Base-by-base conservation (phyloP, 2,329 filamentous ascomycete genomes). In the Emericellopsis cladophorae region DNA sequence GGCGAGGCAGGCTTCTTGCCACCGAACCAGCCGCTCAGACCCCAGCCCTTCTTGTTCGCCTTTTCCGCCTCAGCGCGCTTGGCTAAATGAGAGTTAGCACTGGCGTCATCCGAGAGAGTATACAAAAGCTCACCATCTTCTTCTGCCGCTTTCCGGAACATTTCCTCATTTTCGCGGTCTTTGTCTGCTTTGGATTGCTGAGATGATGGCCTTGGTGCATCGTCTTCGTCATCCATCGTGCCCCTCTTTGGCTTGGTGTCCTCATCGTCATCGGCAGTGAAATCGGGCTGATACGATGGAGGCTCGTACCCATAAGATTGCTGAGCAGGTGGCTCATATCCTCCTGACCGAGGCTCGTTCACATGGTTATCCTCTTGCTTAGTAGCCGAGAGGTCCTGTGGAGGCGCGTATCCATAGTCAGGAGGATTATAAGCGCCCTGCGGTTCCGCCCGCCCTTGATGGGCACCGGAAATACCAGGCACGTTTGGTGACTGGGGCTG, bases 21-120 rank as follows among this genome's bases (percentile, higher is more conserved):
- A 48, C 78, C 76, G 46, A 94, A 93, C 88, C 89, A 95, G 39
- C 86, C 80, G 26, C 77, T 74, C 43, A 95, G 83, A 57, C 81
- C 84, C 79, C 89, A 94, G 24, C 84, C 80, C 49, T 78, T 76
- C 61, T 79, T 82, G 45, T 57, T 50, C 18, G 55, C 49, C 38
- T 59, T 55, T 47, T 68, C 64, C 31, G 63, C 61, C 44, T 66
- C 66, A 43, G 72, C 74, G 42, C 74, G 75, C 65, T 83, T 78
- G 16, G 79, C 79, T 81, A 39, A 36, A 16, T 18, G 8, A 8
- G 2, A 44, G 47, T 54, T 49, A 52, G 49, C 35, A 9, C 12
- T 7, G 18, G 22, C 16, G 9, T 31, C 36, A 42, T 45, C 26
- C n/a, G 8, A 9, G n/a, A 21, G 32, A 15, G 7, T 14, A 35